Conservation (phyloP, 179 eudicot species). For the Beta lomatogona region DNA sequence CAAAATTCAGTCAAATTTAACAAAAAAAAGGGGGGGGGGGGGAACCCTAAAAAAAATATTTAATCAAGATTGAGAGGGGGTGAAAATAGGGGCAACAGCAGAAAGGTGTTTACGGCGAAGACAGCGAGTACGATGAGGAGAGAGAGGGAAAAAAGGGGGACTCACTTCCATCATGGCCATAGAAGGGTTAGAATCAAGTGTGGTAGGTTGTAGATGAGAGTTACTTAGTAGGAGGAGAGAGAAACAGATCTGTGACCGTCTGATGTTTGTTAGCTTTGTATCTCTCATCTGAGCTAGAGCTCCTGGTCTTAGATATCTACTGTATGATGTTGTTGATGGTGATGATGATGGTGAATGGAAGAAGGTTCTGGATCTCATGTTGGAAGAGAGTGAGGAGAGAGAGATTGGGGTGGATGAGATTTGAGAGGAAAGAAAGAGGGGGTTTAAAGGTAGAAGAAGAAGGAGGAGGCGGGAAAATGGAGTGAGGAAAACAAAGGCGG, state of each 20-base stretch:
- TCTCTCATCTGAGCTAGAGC: conserved; percentile 26
- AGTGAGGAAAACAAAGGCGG: conserved; percentile 8
- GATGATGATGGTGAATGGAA: not conserved
- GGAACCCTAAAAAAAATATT: too few relatives aligned
- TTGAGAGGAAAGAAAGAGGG: not conserved
- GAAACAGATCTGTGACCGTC: conserved; percentile 13
- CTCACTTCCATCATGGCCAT: not conserved
- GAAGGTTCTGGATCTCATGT: conserved; percentile 1
- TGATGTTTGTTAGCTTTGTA: conserved; percentile 9
- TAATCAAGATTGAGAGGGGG: not conserved
- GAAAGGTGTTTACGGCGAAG: conserved; percentile 27
- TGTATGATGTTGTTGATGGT: not conserved
- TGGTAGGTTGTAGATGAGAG: not conserved
- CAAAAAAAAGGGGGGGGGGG: too few relatives aligned
- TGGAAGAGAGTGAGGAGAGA: not conserved
- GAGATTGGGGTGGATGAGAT: not conserved
- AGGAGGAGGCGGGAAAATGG: conserved; percentile 27
- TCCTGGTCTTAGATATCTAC: conserved; percentile 23
- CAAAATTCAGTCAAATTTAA: not conserved
- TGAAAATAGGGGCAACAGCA: conserved; percentile 26
- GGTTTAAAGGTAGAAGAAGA: conserved; percentile 2
- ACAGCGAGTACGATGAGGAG: conserved; percentile 15
- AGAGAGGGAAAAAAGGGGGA: conserved; percentile 16
- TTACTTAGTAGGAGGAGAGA: not conserved
- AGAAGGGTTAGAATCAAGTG: not conserved